phyloP scores from a whole-genome alignment of 495 filamentous ascomycete genomes.

The Neurospora sp. region DNA sequence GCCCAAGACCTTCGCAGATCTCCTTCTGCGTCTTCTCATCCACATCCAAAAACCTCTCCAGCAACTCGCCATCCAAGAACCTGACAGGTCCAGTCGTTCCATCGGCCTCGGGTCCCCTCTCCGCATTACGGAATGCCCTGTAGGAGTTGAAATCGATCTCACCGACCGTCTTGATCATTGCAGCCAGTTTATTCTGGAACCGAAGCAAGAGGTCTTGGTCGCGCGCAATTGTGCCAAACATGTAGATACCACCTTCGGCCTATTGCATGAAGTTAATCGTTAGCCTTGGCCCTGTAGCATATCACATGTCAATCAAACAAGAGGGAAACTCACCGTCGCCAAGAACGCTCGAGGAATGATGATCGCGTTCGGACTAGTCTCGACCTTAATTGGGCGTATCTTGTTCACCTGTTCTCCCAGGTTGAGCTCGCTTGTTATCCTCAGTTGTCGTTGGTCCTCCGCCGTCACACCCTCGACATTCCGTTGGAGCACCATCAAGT shows the following conservation, averaged over 20 bases:
- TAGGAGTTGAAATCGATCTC: constrained; percentile 65
- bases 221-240: constrained; percentile 66
- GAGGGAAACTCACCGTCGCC: constrained; percentile 58
- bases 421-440: constrained; percentile 68
- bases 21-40: constrained; percentile 52
- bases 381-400: constrained; percentile 52
- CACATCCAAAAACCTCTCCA: constrained; percentile 75
- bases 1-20: constrained; percentile 52
- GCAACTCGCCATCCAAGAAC: constrained; percentile 86
- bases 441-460: constrained; percentile 61
- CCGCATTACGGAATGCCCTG: constrained; percentile 64
- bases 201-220: constrained; percentile 73
- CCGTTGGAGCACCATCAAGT: constrained; percentile 66
- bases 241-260: constrained; percentile 87
- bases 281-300: constrained; percentile 9
- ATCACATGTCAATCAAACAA: neutral
- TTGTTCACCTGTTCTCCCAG: constrained; percentile 89
- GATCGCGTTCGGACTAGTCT: constrained; percentile 46
- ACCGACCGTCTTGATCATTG: constrained; percentile 56
- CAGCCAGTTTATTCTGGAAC: constrained; percentile 59
- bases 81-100: constrained; percentile 53
- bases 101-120: constrained; percentile 47
- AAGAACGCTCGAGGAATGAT: constrained; percentile 79
- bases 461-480: constrained; percentile 62
- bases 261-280: constrained; percentile 24